A percentile compares a stretch with the other conserved stretches of the same genome.
Conservation (phyloP, 2,329 filamentous ascomycete genomes). For the Monilinia fructigena region DNA sequence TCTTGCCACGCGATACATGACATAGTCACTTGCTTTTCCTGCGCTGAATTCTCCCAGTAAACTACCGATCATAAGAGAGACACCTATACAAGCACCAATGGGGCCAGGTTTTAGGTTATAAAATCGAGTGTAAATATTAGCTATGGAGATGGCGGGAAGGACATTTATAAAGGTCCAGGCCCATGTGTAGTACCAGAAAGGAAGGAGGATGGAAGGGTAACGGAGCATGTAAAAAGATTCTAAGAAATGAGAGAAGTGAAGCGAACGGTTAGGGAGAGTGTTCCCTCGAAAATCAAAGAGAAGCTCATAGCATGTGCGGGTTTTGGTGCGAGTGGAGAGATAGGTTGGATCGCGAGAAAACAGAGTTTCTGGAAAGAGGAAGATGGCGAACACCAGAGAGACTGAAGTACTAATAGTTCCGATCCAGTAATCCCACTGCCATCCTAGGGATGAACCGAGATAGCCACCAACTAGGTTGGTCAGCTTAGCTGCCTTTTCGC, state of each 20-base stretch:
- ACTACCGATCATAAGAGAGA: conserved; percentile 33
- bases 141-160: conserved; percentile 35
- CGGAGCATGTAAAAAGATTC: conserved; percentile 37
- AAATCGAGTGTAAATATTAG: conserved; percentile 35
- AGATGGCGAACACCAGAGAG: conserved; percentile 35
- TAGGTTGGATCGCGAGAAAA: conserved; percentile 36
- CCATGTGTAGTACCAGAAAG: conserved; percentile 38
- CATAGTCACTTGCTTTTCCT: conserved; percentile 32
- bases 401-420: conserved; percentile 33
- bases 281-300: conserved; percentile 34
- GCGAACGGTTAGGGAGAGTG: conserved; percentile 33
- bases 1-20: conserved; percentile 32
- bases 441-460: conserved; percentile 35
- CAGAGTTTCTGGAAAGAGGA: conserved; percentile 39
- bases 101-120: conserved; percentile 33
- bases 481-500: not conserved
- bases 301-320: conserved; percentile 34
- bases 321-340: conserved; percentile 30
- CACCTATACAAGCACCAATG: conserved; percentile 36
- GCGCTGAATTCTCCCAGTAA: conserved; percentile 37
- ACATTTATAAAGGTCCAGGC: conserved; percentile 38
- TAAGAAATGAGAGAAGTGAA: conserved; percentile 35
- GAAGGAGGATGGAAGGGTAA: conserved; percentile 36
- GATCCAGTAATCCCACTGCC: conserved; percentile 39
- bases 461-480: conserved; percentile 35